phyloP scores from a whole-genome alignment of 495 filamentous ascomycete genomes.

The Parathielavia appendiculata region DNA sequence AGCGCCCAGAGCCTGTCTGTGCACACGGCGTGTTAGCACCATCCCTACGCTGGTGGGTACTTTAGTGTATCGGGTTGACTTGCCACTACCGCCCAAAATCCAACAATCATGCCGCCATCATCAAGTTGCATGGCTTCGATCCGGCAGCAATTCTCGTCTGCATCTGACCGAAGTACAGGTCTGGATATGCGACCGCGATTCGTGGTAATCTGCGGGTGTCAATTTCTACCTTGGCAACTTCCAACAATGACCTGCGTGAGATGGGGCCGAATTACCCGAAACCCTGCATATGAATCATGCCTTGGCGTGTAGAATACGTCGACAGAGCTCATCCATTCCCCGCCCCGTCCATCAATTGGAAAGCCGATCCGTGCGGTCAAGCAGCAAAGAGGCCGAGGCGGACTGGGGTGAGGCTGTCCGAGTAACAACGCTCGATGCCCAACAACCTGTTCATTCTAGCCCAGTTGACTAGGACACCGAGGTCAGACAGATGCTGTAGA shows the following conservation, averaged over 20 bases:
- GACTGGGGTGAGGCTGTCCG: neutral
- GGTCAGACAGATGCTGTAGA: neutral
- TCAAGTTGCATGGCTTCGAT: neutral
- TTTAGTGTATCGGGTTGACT: neutral
- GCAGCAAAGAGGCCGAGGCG: neutral
- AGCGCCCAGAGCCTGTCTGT: too few relatives aligned
- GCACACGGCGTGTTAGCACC: too few relatives aligned
- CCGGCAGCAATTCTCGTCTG: too few relatives aligned
- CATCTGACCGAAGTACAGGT: neutral
- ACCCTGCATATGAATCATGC: neutral
- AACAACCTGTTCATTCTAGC: neutral
- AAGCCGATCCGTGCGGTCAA: neutral
- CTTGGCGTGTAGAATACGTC: neutral
- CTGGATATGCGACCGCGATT: neutral
- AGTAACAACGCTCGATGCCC: neutral
- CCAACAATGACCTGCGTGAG: too few relatives aligned
- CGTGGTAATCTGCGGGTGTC: neutral
- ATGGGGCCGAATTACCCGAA: neutral
- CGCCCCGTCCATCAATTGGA: neutral
- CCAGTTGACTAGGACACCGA: neutral
- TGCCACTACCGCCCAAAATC: neutral
- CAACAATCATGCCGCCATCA: neutral
- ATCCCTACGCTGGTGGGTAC: neutral
- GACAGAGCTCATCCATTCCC: neutral
- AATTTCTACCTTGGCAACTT: neutral